Conservation (phyloP, 2,329 filamentous ascomycete genomes). For the Calonectria pauciramosa region DNA sequence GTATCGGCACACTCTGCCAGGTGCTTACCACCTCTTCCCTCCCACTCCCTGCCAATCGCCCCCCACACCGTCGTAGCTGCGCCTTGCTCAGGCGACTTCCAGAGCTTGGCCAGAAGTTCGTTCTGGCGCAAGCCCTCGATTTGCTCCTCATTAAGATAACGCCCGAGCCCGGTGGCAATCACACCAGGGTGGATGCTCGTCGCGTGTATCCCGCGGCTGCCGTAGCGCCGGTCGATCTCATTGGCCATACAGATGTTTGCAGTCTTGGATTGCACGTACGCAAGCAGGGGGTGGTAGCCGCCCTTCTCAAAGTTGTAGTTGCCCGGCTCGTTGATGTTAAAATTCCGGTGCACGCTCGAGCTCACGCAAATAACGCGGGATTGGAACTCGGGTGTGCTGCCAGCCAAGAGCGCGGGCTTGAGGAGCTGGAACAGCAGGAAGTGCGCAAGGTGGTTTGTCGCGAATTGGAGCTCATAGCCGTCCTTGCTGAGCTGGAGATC, state of each 20-base stretch:
- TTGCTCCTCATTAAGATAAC: neutral
- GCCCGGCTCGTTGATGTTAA: neutral
- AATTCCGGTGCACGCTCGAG: neutral
- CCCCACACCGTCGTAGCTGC: neutral
- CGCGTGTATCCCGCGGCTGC: neutral
- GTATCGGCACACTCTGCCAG: neutral
- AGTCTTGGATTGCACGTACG: neutral
- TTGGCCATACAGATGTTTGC: neutral
- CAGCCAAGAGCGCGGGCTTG: constrained; percentile 15
- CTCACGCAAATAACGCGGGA: constrained; percentile 19
- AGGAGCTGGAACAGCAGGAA: constrained; percentile 28
- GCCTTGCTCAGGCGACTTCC: constrained; percentile 2
- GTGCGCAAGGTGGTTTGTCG: constrained; percentile 25
- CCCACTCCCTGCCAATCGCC: neutral
- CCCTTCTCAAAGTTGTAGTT: constrained; percentile 1
- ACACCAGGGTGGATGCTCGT: neutral
- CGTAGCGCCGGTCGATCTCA: neutral
- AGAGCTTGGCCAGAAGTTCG: neutral
- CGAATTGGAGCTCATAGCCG: constrained; percentile 33
- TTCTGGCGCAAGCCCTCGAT: neutral
- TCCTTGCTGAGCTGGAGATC: constrained; percentile 24
- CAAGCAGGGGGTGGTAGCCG: neutral
- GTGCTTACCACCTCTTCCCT: neutral
- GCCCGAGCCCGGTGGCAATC: neutral
- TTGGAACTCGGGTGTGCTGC: constrained; percentile 1